Evolutionary conservation across 2,329 filamentous ascomycete genomes (phyloP), one percentile per base, ranked within the genome.

Genomic region (Lachnellula occidentalis): DNA sequence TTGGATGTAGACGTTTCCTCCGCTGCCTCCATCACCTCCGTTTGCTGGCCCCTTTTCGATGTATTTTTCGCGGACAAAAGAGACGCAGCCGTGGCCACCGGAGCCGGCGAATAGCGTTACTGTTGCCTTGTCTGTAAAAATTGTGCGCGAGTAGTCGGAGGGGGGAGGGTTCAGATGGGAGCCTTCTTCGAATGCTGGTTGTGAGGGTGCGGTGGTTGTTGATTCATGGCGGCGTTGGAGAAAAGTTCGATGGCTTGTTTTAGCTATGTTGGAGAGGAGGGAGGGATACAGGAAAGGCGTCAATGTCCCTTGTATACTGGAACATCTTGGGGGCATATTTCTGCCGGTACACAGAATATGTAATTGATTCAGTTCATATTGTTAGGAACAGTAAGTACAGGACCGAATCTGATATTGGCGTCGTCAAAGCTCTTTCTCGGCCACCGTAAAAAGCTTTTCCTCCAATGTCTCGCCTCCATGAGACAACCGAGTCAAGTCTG

Each of bases 1-100:
- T 72, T 97, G 92, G 55, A 99, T 95, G 70, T 95, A 97, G 61
- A 99, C 78, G 65, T 88, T 95, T 39, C 94, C 94, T 58, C 94
- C 94, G 53, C 84, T 87, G 4, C 94, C 94, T 42, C 94, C 94
- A 68, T 99, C 91, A 56, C 94, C 94, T 48, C 94, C 94, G 70
- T 99, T 97, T 9, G 94, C 83, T 11, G 94, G 94, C 0, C 94
- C 94, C 60, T 95, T 86, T 45, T 86, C 82, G 31, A 96, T 78
- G 71, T 88, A 97, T 59, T 92, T 92, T 66, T 99, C 94, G 19
- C 92, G 86, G 43, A 95, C 75, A 69, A 97, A 99, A 0, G 94
- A 94, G 49, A 97, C 90, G 68, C 94, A 99, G 59, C 94, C 94
- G 67, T 94, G 86, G 8, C 94, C 94, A 24, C 94, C 94, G 2